Conservation (phyloP, 2,329 filamentous ascomycete species). For the Thielaviopsis musarum region DNA sequence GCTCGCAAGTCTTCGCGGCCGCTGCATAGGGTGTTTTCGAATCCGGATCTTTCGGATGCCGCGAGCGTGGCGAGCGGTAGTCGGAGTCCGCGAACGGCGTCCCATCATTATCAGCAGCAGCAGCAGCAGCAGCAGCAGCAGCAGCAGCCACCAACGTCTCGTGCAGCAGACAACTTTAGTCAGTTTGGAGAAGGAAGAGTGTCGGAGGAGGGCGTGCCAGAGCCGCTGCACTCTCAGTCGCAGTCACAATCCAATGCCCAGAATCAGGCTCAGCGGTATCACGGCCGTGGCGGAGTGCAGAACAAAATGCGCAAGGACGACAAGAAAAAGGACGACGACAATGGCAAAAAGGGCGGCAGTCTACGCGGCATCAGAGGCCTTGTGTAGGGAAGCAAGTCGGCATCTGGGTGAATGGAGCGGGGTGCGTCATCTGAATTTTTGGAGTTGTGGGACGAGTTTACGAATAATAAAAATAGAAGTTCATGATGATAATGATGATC, state of each 20-base stretch:
- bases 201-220: neutral
- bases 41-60: slow-evolving; percentile 26
- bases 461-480: no score
- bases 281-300: slow-evolving; percentile 6
- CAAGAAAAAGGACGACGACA: slow-evolving; percentile 25
- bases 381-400: neutral
- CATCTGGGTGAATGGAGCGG: neutral
- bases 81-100: slow-evolving; percentile 17
- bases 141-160: slow-evolving; percentile 5
- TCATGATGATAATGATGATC: no score
- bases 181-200: slow-evolving; percentile 15
- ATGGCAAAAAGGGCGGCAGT: slow-evolving; percentile 23
- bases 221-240: slow-evolving; percentile 22
- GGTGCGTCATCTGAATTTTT: neutral
- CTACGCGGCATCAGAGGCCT: slow-evolving; percentile 21
- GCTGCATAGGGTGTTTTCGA: slow-evolving; percentile 27
- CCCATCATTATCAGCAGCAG: neutral
- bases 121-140: slow-evolving; percentile 8
- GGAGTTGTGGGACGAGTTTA: no score
- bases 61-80: slow-evolving; percentile 21
- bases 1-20: slow-evolving; percentile 19
- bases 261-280: slow-evolving; percentile 9
- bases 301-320: slow-evolving; percentile 25
- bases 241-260: slow-evolving; percentile 23
- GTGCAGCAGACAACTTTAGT: slow-evolving; percentile 19